phyloP scores from a whole-genome alignment of 345 rosid species.

The Sonneratia alba region DNA sequence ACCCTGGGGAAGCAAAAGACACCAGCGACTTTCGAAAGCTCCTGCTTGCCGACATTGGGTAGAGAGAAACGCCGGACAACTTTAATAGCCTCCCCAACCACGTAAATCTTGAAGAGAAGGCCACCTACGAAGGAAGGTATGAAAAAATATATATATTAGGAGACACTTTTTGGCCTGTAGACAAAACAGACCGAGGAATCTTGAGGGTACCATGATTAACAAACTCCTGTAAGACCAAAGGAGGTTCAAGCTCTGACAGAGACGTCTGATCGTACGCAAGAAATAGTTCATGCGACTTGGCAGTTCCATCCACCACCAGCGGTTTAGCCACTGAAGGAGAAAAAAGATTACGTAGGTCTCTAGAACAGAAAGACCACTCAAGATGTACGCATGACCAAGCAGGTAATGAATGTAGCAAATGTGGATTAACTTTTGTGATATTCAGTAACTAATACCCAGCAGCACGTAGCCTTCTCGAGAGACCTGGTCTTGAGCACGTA shows the following conservation, averaged over 20 bases:
- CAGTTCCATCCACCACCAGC: constrained; percentile 73
- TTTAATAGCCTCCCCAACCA: constrained; percentile 74
- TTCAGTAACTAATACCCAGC: not conserved
- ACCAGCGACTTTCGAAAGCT: constrained; percentile 48
- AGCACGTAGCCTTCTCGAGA: not conserved
- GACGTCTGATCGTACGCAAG: constrained; percentile 68
- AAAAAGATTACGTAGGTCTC: not conserved
- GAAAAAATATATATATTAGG: constrained; percentile 1
- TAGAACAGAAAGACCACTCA: not conserved
- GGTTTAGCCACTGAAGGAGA: constrained; percentile 76
- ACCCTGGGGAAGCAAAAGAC: constrained; percentile 66
- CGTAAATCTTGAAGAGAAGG: constrained; percentile 70
- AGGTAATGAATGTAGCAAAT: not conserved
- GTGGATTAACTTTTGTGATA: not conserved
- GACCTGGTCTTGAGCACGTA: not conserved
- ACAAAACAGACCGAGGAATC: not conserved
- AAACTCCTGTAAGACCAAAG: constrained; percentile 83
- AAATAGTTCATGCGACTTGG: constrained; percentile 75
- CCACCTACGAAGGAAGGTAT: constrained; percentile 43
- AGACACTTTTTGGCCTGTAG: not conserved
- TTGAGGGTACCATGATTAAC: constrained; percentile 67
- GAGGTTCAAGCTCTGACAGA: constrained; percentile 73
- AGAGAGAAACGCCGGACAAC: constrained; percentile 75
- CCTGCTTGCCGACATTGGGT: constrained; percentile 52
- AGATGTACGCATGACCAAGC: not conserved